Evolutionary conservation across 805 yeast genomes (phyloP).

Genomic region (Yamadazyma tumulicola): DNA sequence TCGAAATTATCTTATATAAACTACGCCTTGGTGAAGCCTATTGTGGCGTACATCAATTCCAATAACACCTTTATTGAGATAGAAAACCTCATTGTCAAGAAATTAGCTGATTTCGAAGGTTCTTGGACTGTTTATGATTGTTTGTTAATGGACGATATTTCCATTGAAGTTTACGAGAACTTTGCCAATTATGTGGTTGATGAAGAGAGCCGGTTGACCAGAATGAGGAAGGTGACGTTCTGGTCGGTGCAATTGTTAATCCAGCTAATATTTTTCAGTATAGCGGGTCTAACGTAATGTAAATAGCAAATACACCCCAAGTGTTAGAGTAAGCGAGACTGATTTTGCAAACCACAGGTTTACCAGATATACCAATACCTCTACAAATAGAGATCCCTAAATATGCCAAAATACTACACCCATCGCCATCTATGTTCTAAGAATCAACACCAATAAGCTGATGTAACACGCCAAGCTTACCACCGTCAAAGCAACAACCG

Average conservation of each 20-base stretch:
- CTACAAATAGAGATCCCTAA: neutral
- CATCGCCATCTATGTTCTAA: conserved; percentile 29
- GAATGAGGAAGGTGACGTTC: conserved; percentile 83
- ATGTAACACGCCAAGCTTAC: conserved; percentile 52
- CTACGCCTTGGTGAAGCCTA: conserved; percentile 88
- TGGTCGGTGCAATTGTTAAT: conserved; percentile 87
- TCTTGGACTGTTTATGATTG: conserved; percentile 96
- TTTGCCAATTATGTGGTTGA: conserved; percentile 86
- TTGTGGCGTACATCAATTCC: conserved; percentile 92
- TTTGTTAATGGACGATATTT: conserved; percentile 83
- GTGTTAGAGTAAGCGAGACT: too few relatives aligned
- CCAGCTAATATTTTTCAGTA: conserved; percentile 71
- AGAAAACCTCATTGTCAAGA: conserved; percentile 75
- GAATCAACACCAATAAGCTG: conserved; percentile 48
- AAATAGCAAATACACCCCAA: too few relatives aligned
- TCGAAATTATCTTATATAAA: conserved; percentile 89
- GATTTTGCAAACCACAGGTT: too few relatives aligned
- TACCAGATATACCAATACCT: too few relatives aligned
- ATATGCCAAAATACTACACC: neutral
- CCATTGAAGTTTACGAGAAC: conserved; percentile 85
- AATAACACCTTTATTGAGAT: conserved; percentile 87
- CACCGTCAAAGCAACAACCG: conserved; percentile 48
- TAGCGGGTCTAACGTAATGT: conserved; percentile 50
- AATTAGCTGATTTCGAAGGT: conserved; percentile 82
- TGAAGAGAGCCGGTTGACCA: conserved; percentile 67